Base-by-base conservation (phyloP, 306 rosid genomes). In the Vachellia pachyceras region DNA sequence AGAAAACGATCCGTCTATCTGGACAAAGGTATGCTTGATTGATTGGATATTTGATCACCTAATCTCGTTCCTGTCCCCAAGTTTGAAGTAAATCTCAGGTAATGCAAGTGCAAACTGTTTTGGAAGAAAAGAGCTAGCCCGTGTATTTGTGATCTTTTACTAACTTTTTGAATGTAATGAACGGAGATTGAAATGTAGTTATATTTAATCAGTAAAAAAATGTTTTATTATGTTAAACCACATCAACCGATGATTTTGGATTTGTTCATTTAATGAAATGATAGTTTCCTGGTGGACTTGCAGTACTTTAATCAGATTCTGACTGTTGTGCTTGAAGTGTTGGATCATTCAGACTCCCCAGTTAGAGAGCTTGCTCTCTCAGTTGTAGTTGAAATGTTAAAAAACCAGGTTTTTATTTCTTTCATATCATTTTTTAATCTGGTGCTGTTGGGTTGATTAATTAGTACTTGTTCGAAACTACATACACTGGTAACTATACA, bases 241-340 rank as follows among this genome's bases (percentile, higher is more conserved):
- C 37, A 71, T 14, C 72, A 65, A 73, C 64, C 54, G 54, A 69
- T 69, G 47, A 40, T 65, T 67, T 69, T 73, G 50, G 50, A 47
- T 68, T 69, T 78, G 57, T 82, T 44, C 64, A 71, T 76, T 41
- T 36, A 41, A 41, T 71, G 58, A 81, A 75, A 78, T 78, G 65
- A 76, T 77, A 40, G 73, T 89, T 84, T 76, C 67, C 49, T 83
- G 84, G 68, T 80, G 45, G 66, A 50, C 77, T 70, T 92, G 94
- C 97, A 96, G 99, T 96, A 90, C 90, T 96, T 96, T 84, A 96
- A 96, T 90, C 99, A 96, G 86, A 96, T 96, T 79, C 84, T 96
- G 91, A 94, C 98, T 1, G 89, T 76, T 83, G 89, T 91, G 79
- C 98, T 96, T 80, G 99, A 96, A 87, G 95, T 94, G 80, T 81